Evolutionary conservation across 2,329 filamentous ascomycete genomes (phyloP), one percentile per base, ranked within the genome.

Genomic region (Cladosporium phlei): DNA sequence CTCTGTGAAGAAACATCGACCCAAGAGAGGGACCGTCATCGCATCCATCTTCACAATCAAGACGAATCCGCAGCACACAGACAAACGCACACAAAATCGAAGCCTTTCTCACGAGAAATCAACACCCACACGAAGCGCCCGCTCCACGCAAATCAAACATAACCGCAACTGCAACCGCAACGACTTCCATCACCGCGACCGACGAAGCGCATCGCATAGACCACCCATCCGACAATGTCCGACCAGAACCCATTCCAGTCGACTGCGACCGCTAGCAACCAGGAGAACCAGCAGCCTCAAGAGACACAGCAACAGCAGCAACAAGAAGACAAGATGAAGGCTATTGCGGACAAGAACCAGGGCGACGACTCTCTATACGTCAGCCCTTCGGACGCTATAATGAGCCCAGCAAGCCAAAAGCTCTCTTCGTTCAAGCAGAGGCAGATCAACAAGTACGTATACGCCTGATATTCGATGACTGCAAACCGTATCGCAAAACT

Each of bases 381-480:
- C 65, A 90, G 85, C 14, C 88, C 88, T 2, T 90, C 86, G n/a
- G 88, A 94, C 68, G 82, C 81, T 69, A 90, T 94, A 73, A 86
- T 89, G 82, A 89, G 85, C 59, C 88, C 88, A 27, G 89, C 86
- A 68, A 86, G 83, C 14, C 83, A 86, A 66, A 93, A 93, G 76
- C 78, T 93, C 59, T 85, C 77, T 53, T 83, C 85, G 30, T 80
- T 90, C 67, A 85, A 86, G 69, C 86, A 80, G 70, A 89, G 88
- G 73, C 83, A 88, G 61, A 82, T 82, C 52, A 78, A 77, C 70
- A 91, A 89, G 84, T 52, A 58, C n/a, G n/a, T n/a, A 58, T 63
- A 52, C 50, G 59, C 52, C 5, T n/a, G 4, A 10, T 11, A n/a
- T 10, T 11, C n/a, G 34, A 25, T 38, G n/a, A n/a, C 29, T 8